Base-by-base conservation (phyloP, 2,329 filamentous ascomycete species). In the Arthrobotrys sphaeroides region DNA sequence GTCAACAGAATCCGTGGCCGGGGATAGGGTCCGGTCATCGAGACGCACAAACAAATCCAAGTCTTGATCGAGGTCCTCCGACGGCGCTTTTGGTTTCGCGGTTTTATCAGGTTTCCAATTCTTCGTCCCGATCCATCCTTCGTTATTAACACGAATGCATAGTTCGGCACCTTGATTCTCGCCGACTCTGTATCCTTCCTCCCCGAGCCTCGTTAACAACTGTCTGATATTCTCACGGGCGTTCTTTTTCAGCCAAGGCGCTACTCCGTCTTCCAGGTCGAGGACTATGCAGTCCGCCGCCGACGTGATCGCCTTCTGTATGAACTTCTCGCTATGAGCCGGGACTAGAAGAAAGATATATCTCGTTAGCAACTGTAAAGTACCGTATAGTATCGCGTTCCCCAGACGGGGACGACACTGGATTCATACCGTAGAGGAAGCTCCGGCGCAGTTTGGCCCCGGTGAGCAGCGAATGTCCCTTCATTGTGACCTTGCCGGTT, bases 191-290 rank as follows among this genome's bases (percentile, higher is more conserved):
- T 75, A 75, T 13, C 72, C 72, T 43, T 75, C 64, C 3, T 7
- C 31, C 2, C 9, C 12, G 5, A 75, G 57, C 20, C 72, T 64
- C 4, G 38, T 16, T 3, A 68, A 20, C 22, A 75, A 18, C 24
- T 43, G 13, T 16, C 31, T 31, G 22, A 75, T 51, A 33, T 75
- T 75, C n/a, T 60, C 16, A 33, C 72, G 64, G 6, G 72, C 72
- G 10, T 5, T 16, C 2, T 43, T 10, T 26, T 60, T 75, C 33
- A 65, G 3, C 10, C 57, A 69, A n/a, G 38, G 33, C 10, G 64
- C 72, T 10, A 75, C 72, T 6, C 72, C 72, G 24, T 75, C 72
- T 49, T 75, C 72, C 2, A 75, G 49, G 20, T 75, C 72, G 6
- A 75, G 31, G 36, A 75, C 64, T 36, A 75, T 75, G 33, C 72